Conservation (phyloP, 129 eudicot genomes). For the carrot (Daucus carota) region DH1_v3.0 NC_030382.2:48227001-48227500, state of each 20-base stretch:
- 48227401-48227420: constrained; percentile 23
- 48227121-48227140: constrained; percentile 91
- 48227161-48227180: constrained; percentile 70
- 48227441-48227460: constrained; percentile 41
- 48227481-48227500: constrained; percentile 80
- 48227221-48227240: constrained; percentile 79
- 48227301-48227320: constrained; percentile 24
- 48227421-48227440: constrained; percentile 40
- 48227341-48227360: constrained; percentile 49
- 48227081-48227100: background rate
- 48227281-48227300: constrained; percentile 46
- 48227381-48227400: constrained; percentile 20
- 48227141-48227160: constrained; percentile 96
- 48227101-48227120: background rate
- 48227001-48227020: background rate
- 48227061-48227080: background rate
- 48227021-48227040: background rate
- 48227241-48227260: constrained; percentile 86
- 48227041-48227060: background rate
- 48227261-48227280: constrained; percentile 96
- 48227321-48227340: constrained; percentile 29
- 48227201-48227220: constrained; percentile 72
- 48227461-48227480: constrained; percentile 72
- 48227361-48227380: constrained; percentile 40
- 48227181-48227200: constrained; percentile 85